Evolutionary conservation across 2,329 filamentous ascomycete species (phyloP).

Genomic region (Penicillium sp.): DNA sequence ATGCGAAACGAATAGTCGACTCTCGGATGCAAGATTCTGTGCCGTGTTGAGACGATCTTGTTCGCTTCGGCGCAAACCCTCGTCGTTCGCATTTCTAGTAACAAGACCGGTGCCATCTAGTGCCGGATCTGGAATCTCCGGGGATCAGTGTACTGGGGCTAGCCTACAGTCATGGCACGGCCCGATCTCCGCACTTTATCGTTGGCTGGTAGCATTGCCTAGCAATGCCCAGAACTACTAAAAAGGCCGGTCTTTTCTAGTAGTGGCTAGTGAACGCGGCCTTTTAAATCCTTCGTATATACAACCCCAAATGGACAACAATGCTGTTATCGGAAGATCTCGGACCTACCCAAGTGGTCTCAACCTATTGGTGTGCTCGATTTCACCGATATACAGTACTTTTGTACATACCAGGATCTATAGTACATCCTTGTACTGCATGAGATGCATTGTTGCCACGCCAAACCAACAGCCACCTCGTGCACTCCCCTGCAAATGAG

Average conservation of each 20-base stretch:
- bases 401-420: slow-evolving; percentile 1
- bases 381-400: background rate
- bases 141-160: background rate
- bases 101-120: slow-evolving; percentile 1
- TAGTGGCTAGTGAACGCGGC: background rate
- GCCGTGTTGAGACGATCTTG: slow-evolving; percentile 5
- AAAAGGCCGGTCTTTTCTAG: background rate
- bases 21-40: slow-evolving; percentile 11
- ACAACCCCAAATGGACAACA: background rate
- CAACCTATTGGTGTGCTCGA: background rate
- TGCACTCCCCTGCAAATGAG: background rate
- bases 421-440: slow-evolving; percentile 9
- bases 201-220: background rate
- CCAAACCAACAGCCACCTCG: slow-evolving; percentile 14
- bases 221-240: background rate
- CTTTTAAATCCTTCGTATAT: background rate
- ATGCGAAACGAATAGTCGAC: slow-evolving; percentile 13
- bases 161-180: background rate
- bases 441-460: slow-evolving; percentile 6
- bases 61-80: slow-evolving; percentile 19
- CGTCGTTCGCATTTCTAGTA: slow-evolving; percentile 16
- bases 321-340: slow-evolving; percentile 1
- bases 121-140: background rate
- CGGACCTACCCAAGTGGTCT: background rate
- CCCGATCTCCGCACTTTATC: background rate